phyloP scores from a whole-genome alignment of 1,284 basidiomycete species.

The Butyriboletus appendiculatus region DNA sequence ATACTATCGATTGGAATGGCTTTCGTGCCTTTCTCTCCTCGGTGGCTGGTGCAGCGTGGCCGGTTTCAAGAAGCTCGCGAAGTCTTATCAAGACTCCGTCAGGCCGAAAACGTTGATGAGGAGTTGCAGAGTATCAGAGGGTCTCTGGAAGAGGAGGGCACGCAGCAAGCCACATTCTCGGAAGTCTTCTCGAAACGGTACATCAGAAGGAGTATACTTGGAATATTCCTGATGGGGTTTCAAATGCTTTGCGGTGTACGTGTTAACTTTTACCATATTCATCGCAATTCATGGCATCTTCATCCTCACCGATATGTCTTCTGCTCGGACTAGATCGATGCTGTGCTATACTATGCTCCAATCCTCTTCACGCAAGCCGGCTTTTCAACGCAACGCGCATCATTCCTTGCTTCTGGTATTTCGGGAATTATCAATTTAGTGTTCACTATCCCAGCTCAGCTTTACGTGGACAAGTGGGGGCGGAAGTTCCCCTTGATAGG shows the following conservation, averaged over 20 bases:
- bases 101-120: slow-evolving; percentile 16
- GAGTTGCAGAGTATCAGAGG: slow-evolving; percentile 24
- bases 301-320: slow-evolving; percentile 28
- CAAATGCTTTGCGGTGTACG: slow-evolving; percentile 41
- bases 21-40: slow-evolving; percentile 54
- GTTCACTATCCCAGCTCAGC: slow-evolving; percentile 43
- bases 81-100: slow-evolving; percentile 23
- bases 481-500: slow-evolving; percentile 46
- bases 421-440: slow-evolving; percentile 51
- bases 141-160: slow-evolving; percentile 27
- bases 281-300: slow-evolving; percentile 8
- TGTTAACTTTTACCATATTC: neutral
- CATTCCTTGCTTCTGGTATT: slow-evolving; percentile 54
- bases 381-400: slow-evolving; percentile 44
- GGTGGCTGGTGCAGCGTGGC: slow-evolving; percentile 50
- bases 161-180: slow-evolving; percentile 21
- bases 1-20: slow-evolving; percentile 46
- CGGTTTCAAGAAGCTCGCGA: slow-evolving; percentile 42
- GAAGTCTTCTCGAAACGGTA: slow-evolving; percentile 35
- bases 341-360: slow-evolving; percentile 47
- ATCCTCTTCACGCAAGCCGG: slow-evolving; percentile 53
- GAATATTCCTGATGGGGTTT: slow-evolving; percentile 48
- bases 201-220: slow-evolving; percentile 43
- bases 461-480: slow-evolving; percentile 47
- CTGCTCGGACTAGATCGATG: slow-evolving; percentile 23